Percentiles rank a stretch among this genome's conserved stretches.
Conservation (phyloP, 805 yeast genomes). For the Torulaspora franciscae region DNA sequence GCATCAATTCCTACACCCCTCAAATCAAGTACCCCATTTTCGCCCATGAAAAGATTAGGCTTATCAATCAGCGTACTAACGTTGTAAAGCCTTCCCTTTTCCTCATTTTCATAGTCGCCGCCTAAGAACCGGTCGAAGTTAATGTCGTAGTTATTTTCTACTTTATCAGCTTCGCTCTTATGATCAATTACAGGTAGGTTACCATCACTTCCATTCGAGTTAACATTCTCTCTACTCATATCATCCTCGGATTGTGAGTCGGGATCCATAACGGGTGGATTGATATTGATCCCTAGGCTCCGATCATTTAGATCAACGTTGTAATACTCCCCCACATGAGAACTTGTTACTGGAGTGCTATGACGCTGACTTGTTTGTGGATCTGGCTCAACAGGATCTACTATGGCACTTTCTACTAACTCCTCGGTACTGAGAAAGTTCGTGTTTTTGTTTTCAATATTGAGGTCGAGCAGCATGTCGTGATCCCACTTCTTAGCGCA, state of each 20-base stretch:
- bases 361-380: slow-evolving; percentile 7
- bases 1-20: slow-evolving; percentile 19
- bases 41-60: slow-evolving; percentile 24
- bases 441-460: slow-evolving; percentile 40
- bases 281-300: slow-evolving; percentile 10
- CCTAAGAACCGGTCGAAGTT: slow-evolving; percentile 13
- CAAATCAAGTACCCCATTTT: slow-evolving; percentile 17
- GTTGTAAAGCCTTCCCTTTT: slow-evolving; percentile 13
- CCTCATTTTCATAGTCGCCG: slow-evolving; percentile 8
- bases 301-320: slow-evolving; percentile 14
- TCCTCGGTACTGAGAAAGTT: slow-evolving; percentile 56
- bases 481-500: slow-evolving; percentile 57
- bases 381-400: slow-evolving; percentile 41
- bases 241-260: slow-evolving; percentile 7
- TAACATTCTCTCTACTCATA: neutral
- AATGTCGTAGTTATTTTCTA: slow-evolving; percentile 12
- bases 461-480: slow-evolving; percentile 48
- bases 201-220: neutral
- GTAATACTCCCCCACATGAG: slow-evolving; percentile 8
- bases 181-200: slow-evolving; percentile 2
- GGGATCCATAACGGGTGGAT: slow-evolving; percentile 9
- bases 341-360: neutral
- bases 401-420: slow-evolving; percentile 55
- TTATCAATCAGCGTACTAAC: slow-evolving; percentile 33
- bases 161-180: slow-evolving; percentile 1